phyloP scores from a whole-genome alignment of 139 green algal species.

The Closterium sp. region DNA sequence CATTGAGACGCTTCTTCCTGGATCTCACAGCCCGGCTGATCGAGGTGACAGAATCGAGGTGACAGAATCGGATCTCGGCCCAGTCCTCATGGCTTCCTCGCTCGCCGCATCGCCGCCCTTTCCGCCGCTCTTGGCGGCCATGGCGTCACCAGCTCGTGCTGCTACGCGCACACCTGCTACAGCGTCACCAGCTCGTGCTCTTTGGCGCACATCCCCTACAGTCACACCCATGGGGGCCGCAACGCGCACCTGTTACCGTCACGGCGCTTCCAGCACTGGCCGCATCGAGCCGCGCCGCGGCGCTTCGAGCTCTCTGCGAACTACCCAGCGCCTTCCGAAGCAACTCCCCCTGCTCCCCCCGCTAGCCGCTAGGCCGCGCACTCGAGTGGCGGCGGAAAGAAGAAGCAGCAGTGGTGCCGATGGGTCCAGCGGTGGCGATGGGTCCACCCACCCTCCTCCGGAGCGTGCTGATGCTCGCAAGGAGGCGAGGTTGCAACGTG shows the following conservation, averaged over 20 bases:
- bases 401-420: too few species aligned
- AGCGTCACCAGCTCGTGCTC: not conserved
- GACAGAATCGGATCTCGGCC: too few species aligned
- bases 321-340: not conserved
- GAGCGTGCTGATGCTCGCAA: too few species aligned
- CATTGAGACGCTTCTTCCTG: too few species aligned
- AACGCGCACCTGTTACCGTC: too few species aligned
- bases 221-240: not conserved
- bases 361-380: not conserved
- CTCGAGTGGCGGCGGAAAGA: not conserved
- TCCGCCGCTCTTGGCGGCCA: not conserved
- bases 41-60: too few species aligned
- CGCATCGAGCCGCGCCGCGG: not conserved
- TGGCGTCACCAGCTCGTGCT: not conserved
- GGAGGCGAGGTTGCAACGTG: too few species aligned
- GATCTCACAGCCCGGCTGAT: too few species aligned
- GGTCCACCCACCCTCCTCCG: too few species aligned
- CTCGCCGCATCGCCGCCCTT: not conserved
- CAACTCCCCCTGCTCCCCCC: not conserved
- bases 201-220: not conserved
- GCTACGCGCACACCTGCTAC: not conserved
- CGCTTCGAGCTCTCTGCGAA: too few species aligned
- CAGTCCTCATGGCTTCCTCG: not conserved
- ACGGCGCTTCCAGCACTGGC: too few species aligned
- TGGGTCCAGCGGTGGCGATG: too few species aligned